Evolutionary conservation across 805 yeast species (phyloP).

Genomic region (Saturnispora dispora): DNA sequence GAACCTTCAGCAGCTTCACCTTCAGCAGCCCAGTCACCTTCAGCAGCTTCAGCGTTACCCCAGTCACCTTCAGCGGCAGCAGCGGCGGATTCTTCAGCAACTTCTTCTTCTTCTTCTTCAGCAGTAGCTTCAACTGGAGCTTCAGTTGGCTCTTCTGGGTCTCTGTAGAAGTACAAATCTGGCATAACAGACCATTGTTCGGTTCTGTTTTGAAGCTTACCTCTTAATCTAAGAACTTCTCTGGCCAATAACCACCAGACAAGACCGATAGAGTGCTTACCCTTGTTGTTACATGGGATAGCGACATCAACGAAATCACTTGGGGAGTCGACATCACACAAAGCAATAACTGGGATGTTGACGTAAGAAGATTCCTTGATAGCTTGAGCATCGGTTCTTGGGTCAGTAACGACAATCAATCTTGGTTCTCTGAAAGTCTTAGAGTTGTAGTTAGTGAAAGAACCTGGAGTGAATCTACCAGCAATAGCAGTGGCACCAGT

Average conservation of each 20-base stretch:
- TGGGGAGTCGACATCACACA: constrained; percentile 98
- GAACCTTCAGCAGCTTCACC: constrained; percentile 25
- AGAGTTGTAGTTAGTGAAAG: constrained; percentile 99
- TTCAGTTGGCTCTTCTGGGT: constrained; percentile 97
- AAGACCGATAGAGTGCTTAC: constrained; percentile 99
- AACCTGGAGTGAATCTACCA: constrained; percentile 99
- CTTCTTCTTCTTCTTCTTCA: constrained; percentile 61
- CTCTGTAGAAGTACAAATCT: constrained; percentile 99
- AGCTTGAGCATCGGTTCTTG: constrained; percentile 99
- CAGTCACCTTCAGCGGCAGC: constrained; percentile 42
- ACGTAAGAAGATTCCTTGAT: constrained; percentile 99
- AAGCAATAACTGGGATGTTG: constrained; percentile 99
- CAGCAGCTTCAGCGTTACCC: constrained; percentile 36
- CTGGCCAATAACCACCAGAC: constrained; percentile 99
- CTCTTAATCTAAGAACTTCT: constrained; percentile 98
- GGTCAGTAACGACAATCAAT: constrained; percentile 97
- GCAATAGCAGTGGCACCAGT: constrained; percentile 99
- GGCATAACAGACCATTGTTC: constrained; percentile 99
- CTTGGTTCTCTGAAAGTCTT: constrained; percentile 99
- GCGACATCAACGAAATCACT: constrained; percentile 98
- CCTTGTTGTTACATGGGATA: constrained; percentile 99
- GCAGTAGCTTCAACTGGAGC: constrained; percentile 53
- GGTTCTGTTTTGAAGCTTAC: constrained; percentile 91
- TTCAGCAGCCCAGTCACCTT: constrained; percentile 41
- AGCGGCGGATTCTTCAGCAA: constrained; percentile 33